Conservation (phyloP, 306 rosid species). For the Mimosa pudica region DNA sequence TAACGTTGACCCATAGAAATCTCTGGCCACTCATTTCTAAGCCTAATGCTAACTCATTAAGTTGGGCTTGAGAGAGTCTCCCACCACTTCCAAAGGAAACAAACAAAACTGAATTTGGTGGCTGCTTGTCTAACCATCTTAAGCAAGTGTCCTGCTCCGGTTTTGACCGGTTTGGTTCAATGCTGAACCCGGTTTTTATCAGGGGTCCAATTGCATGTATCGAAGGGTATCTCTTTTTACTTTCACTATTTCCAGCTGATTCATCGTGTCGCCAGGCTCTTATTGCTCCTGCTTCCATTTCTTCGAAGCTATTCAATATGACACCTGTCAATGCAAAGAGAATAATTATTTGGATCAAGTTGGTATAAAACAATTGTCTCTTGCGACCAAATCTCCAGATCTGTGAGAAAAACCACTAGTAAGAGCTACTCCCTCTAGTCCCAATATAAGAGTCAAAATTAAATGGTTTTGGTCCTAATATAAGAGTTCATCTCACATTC, state of each 20-base stretch:
- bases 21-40: constrained; percentile 18
- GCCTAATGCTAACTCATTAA: constrained; percentile 2
- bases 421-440: too few relatives aligned
- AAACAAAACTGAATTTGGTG: neutral
- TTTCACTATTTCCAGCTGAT: neutral
- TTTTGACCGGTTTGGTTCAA: neutral
- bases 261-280: neutral
- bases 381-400: neutral
- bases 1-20: constrained; percentile 20
- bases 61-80: neutral
- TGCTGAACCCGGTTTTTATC: neutral
- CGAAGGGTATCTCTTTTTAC: neutral
- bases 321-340: neutral
- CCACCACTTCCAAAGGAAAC: constrained; percentile 10
- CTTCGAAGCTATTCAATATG: constrained; percentile 3
- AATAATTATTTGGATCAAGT: neutral
- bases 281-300: constrained; percentile 7
- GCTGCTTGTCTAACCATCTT: neutral
- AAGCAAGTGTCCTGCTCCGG: neutral
- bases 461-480: too few relatives aligned
- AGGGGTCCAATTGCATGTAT: constrained; percentile 1
- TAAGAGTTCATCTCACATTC: too few relatives aligned
- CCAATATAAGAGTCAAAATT: too few relatives aligned
- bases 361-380: neutral
- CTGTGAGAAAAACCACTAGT: too few relatives aligned